phyloP scores from a whole-genome alignment of 495 filamentous ascomycete genomes.

The Neurospora sp. region DNA sequence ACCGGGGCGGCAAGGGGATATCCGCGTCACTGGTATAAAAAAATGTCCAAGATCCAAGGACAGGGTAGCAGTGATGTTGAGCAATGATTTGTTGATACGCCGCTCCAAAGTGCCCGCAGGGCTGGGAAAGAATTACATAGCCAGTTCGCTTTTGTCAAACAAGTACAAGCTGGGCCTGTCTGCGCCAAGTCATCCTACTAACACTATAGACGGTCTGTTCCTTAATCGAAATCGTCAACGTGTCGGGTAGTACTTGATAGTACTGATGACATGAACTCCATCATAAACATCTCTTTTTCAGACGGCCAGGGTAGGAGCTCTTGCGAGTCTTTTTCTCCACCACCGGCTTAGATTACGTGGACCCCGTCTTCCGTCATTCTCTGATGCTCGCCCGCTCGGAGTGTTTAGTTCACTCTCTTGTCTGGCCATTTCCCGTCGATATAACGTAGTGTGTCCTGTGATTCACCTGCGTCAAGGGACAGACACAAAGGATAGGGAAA shows the following conservation, averaged over 20 bases:
- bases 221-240: too few species aligned
- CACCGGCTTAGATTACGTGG: neutral
- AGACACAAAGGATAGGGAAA: neutral
- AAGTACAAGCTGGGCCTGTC: neutral
- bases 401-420: neutral
- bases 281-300: too few species aligned
- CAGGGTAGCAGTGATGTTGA: neutral
- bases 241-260: too few species aligned
- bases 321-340: neutral
- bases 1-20: neutral
- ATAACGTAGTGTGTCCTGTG: too few species aligned
- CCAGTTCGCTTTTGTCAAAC: neutral
- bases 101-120: neutral
- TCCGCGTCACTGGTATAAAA: neutral
- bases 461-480: neutral
- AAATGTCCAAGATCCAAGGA: neutral
- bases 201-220: too few species aligned
- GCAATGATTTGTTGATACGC: neutral
- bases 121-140: neutral
- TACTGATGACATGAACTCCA: too few species aligned
- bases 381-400: neutral
- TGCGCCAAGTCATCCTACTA: neutral
- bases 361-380: neutral
- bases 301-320: too few species aligned
- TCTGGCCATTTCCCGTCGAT: neutral